Evolutionary conservation across 2,329 filamentous ascomycete genomes (phyloP).

Genomic region (Fusarium protoensiforme): DNA sequence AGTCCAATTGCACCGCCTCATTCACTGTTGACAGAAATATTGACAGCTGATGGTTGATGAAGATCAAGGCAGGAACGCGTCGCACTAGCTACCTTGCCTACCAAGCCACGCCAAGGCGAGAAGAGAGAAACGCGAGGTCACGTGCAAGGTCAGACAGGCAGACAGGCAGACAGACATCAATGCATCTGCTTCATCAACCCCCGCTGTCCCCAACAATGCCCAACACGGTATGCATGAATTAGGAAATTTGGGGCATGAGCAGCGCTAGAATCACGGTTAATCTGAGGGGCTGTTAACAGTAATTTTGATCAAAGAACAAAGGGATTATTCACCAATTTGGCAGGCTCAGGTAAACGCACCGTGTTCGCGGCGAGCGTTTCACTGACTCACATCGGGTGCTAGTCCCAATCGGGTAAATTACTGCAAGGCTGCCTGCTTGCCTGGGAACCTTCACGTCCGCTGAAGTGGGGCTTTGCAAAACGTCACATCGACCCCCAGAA

Average conservation of each 20-base stretch:
- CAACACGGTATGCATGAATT: neutral
- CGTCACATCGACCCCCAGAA: constrained; percentile 35
- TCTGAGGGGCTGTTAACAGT: neutral
- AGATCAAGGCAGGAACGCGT: constrained; percentile 20
- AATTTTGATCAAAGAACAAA: neutral
- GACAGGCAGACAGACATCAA: neutral
- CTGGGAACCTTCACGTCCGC: constrained; percentile 24
- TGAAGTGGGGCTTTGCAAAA: constrained; percentile 39
- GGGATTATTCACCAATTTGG: neutral
- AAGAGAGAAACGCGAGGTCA: constrained; percentile 42
- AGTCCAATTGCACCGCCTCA: neutral
- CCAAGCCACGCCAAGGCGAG: constrained; percentile 4
- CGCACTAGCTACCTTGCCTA: neutral
- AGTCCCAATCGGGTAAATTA: constrained; percentile 16
- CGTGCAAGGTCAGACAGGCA: constrained; percentile 1
- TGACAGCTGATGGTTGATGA: neutral
- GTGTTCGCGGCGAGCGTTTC: constrained; percentile 2
- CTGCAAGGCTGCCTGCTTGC: constrained; percentile 27
- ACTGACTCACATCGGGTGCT: constrained; percentile 10
- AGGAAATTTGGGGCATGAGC: neutral
- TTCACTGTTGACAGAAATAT: constrained; percentile 1
- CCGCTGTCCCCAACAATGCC: neutral
- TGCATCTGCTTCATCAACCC: neutral
- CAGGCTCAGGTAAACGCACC: constrained; percentile 24
- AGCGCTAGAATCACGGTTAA: neutral